Base-by-base conservation (phyloP, 192 early-diverging fungal species). In the Linnemannia schmuckeri region DNA sequence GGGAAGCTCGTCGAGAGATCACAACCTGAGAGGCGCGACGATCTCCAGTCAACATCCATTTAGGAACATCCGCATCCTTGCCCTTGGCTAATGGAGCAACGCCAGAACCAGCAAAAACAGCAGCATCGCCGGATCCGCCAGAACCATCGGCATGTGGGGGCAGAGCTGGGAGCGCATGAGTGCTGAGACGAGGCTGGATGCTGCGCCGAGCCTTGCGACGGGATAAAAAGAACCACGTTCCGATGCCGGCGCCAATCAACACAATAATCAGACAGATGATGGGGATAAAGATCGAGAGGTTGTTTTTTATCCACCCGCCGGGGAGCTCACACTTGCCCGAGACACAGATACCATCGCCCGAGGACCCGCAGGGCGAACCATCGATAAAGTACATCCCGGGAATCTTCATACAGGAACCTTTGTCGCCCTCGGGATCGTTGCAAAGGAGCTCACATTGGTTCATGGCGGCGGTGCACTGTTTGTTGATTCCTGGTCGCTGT, bases 281-380 rank as follows among this genome's bases (percentile, higher is more conserved):
- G 3, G 74, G 75, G 52, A 82, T 57, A 12, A 76, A 20, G 30
- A 77, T 76, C 74, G 40, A 20, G 9, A 82, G 68, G 35, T 82
- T 47, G 40, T 72, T 76, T 12, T 27, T 35, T 4, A 69, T 55
- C 81, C 81, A 82, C 1, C 75, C 70, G 18, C 75, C 74, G 6
- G 68, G 69, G 5, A 72, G 42, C n/a, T 52, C 30, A 68, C 91
- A 92, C 27, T 88, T 89, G 2, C 94, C 94, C 6, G 90, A 89
- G 76, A 82, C 83, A 81, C 95, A 96, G 20, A 49, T 76, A 37
- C 94, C 94, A 42, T 78, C 80, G 74, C 88, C 88, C 1, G 49
- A 76, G 17, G 49, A 49, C 40, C 94, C 95, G 78, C 95, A 96
- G 27, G 91, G 89, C 0, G 94, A 93, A 42, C 94, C 95, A 63